A percentile compares a stretch with the other conserved stretches of the same genome.
Conservation (phyloP, 495 filamentous ascomycete species). For the Daldinia childiae region DNA sequence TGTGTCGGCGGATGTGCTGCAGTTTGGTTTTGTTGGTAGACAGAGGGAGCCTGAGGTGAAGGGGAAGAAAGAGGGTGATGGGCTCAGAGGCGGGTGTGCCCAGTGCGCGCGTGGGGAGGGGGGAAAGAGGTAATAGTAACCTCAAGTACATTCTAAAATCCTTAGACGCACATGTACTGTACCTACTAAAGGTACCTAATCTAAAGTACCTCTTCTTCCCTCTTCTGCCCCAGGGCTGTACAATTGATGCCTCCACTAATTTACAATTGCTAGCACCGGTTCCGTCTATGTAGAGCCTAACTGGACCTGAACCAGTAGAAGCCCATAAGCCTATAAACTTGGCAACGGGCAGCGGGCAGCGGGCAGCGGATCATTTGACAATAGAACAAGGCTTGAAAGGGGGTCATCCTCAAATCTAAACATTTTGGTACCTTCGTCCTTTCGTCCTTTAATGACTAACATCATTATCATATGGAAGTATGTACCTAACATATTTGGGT, state of each 20-base stretch:
- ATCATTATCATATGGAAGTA: background rate
- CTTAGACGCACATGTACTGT: background rate
- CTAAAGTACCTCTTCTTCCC: background rate
- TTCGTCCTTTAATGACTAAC: conserved; percentile 14
- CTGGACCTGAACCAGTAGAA: conserved; percentile 12
- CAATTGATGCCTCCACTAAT: background rate
- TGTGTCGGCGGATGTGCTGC: conserved; percentile 62
- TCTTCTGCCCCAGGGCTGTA: background rate
- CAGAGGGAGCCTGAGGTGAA: conserved; percentile 39
- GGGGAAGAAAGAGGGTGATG: conserved; percentile 19
- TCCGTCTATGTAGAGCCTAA: conserved; percentile 31
- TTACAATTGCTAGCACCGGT: conserved; percentile 11
- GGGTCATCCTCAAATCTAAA: conserved; percentile 39
- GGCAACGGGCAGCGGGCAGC: conserved; percentile 24
- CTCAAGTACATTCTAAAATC: conserved; percentile 11
- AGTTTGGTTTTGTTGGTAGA: conserved; percentile 35
- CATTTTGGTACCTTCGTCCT: conserved; percentile 14
- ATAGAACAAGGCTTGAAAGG: conserved; percentile 28
- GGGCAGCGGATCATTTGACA: conserved; percentile 38
- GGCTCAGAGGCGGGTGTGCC: conserved; percentile 26
- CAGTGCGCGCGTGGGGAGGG: conserved; percentile 31
- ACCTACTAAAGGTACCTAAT: background rate
- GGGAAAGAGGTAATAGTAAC: conserved; percentile 1
- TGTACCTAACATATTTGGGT: background rate
- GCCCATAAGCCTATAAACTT: conserved; percentile 30